Evolutionary conservation across 441 rosid genomes (phyloP).

Genomic region (Croton laevigatus): DNA sequence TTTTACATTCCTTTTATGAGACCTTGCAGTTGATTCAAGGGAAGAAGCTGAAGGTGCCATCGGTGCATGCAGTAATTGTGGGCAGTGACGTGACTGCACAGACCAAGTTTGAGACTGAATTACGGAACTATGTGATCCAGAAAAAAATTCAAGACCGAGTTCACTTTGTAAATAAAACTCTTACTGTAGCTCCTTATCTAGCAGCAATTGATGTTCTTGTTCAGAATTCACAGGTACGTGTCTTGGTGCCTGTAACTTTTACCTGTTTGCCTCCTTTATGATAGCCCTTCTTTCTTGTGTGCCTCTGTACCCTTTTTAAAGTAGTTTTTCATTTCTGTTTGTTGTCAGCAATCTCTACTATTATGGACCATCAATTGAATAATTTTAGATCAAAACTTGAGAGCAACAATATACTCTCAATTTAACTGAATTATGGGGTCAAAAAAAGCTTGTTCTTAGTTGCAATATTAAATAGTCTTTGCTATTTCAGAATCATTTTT

Average conservation of each 20-base stretch:
- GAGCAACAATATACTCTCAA: not conserved
- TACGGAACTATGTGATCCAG: conserved; percentile 58
- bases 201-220: conserved; percentile 89
- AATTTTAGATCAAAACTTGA: not conserved
- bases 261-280: not conserved
- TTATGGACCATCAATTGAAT: not conserved
- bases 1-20: conserved; percentile 69
- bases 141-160: conserved; percentile 61
- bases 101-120: conserved; percentile 83
- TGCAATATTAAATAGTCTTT: not conserved
- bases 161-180: conserved; percentile 87
- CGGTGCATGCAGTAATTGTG: conserved; percentile 83
- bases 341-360: not conserved
- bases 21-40: conserved; percentile 63
- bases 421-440: not conserved
- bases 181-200: conserved; percentile 77
- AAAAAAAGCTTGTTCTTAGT: not conserved
- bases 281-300: not conserved
- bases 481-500: not conserved
- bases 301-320: not conserved
- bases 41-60: conserved; percentile 57
- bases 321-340: not conserved
- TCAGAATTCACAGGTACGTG: conserved; percentile 77
- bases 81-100: conserved; percentile 90
- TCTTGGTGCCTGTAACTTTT: not conserved